Conservation (phyloP, 768 basidiomycete species). For the Hypholoma sublateritium region DNA sequence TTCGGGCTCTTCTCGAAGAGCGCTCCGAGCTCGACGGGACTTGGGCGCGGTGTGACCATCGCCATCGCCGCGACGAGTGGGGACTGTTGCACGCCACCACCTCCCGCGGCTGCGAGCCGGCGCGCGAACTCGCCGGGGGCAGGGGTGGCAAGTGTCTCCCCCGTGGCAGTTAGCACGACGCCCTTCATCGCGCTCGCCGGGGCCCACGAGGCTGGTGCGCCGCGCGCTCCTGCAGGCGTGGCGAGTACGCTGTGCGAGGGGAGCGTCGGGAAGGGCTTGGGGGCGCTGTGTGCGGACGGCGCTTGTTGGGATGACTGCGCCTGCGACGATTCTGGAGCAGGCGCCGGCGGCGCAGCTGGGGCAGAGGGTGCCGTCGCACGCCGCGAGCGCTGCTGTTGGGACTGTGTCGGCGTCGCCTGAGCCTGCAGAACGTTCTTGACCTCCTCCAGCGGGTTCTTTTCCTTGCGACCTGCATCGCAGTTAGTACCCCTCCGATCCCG, state of each 20-base stretch:
- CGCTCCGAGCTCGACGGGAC: slow-evolving; percentile 55
- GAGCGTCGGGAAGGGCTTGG: not conserved
- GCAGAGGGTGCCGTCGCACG: slow-evolving; percentile 1
- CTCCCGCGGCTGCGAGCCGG: not conserved
- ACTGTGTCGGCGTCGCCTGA: slow-evolving; percentile 30
- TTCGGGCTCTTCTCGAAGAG: slow-evolving; percentile 70
- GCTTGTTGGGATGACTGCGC: not conserved
- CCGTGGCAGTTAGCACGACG: slow-evolving; percentile 77
- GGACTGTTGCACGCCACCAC: not conserved
- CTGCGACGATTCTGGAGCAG: not conserved
- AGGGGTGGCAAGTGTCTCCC: slow-evolving; percentile 72
- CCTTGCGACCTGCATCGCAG: slow-evolving; percentile 38
- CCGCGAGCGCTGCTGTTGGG: slow-evolving; percentile 10
- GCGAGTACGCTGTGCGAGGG: slow-evolving; percentile 50
- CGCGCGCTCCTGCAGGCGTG: slow-evolving; percentile 30
- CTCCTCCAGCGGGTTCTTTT: slow-evolving; percentile 68
- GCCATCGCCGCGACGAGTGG: not conserved
- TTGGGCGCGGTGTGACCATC: slow-evolving; percentile 1
- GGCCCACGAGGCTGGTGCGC: slow-evolving; percentile 37
- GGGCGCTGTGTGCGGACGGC: not conserved
- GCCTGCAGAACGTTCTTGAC: slow-evolving; percentile 69
- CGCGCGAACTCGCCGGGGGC: slow-evolving; percentile 56
- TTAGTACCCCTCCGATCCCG: not conserved
- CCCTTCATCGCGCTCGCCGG: slow-evolving; percentile 60
- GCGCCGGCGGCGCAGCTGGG: not conserved